Evolutionary conservation across 331 rosid genomes (phyloP), one percentile per base, ranked within the genome.

Genomic region (Malus hybrid): DNA sequence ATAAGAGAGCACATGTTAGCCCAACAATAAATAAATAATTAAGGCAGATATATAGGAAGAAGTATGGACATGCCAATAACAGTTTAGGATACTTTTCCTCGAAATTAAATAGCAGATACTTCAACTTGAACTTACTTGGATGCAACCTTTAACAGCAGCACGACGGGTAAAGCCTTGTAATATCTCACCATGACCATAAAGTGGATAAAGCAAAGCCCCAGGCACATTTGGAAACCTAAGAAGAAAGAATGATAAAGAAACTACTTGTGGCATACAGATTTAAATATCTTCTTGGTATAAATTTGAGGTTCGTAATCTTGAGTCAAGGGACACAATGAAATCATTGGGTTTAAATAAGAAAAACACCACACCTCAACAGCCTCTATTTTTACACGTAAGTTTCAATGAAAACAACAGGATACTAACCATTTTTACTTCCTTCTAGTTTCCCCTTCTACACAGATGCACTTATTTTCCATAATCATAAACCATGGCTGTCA

Each of bases 81-180:
- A 6, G 18, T 20, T 56, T 29, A 33, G 24, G 34, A 24, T 22
- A 52, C n/a, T 57, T 42, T 60, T 44, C 50, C 32, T 64, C 19
- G 53, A 71, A 26, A 7, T n/a, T 2, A 28, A 66, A 36, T 10
- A 22, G 32, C 72, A 75, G 46, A 77, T 32, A 69, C 62, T 18
- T 72, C 26, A 20, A 20, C 53, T 74, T 76, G 64, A 87, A 87
- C 99, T 89, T 92, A 92, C 97, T 72, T 92, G 85, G 70, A 92
- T 79, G 91, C 96, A 92, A 65, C 96, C 96, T 83, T 92, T 95
- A 67, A 95, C 97, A 81, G 99, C 97, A 73, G 97, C 97, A 67
- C 93, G 93, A 14, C 96, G 96, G 66, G 93, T 89, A 85, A 90
- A 95, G 68, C 93, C 97, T 85, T 90, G 96, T 42, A 93, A 86